A percentile compares a stretch with the other conserved stretches of the same genome.
These are phyloP conservation scores for Orychophragmus violaceus DNA, from an alignment of 345 rosid genomes.

Conservation along the genomic window DNA sequence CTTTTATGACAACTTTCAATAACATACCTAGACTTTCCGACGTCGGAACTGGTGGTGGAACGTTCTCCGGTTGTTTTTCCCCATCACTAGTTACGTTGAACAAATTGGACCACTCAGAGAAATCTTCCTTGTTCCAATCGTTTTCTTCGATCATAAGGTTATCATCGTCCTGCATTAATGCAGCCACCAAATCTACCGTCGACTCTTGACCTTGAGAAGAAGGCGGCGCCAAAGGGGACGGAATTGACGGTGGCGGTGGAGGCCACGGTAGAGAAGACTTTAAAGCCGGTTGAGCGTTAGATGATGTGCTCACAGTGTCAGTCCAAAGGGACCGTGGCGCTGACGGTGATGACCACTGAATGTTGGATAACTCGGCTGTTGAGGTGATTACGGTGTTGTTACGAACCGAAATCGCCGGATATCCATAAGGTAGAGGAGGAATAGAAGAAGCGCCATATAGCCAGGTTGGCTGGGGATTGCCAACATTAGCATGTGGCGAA, in stretches of 20 bases:
- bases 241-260: not conserved
- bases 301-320: not conserved
- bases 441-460: not conserved
- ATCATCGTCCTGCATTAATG: conserved; percentile 38
- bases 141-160: conserved; percentile 14
- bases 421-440: not conserved
- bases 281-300: not conserved
- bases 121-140: conserved; percentile 34
- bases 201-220: conserved; percentile 26
- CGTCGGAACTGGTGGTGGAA: not conserved
- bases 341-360: not conserved
- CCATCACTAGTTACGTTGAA: conserved; percentile 28
- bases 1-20: too few species aligned
- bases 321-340: not conserved
- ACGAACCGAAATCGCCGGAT: not conserved
- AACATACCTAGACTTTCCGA: conserved; percentile 56
- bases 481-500: conserved; percentile 1
- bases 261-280: not conserved
- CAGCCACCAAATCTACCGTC: conserved; percentile 39
- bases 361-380: conserved; percentile 1
- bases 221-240: not conserved
- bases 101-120: conserved; percentile 41
- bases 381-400: not conserved
- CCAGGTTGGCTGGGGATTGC: not conserved
- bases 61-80: not conserved